Base-by-base conservation (phyloP, 805 yeast species). In the Wickerhamiella australiensis region DNA sequence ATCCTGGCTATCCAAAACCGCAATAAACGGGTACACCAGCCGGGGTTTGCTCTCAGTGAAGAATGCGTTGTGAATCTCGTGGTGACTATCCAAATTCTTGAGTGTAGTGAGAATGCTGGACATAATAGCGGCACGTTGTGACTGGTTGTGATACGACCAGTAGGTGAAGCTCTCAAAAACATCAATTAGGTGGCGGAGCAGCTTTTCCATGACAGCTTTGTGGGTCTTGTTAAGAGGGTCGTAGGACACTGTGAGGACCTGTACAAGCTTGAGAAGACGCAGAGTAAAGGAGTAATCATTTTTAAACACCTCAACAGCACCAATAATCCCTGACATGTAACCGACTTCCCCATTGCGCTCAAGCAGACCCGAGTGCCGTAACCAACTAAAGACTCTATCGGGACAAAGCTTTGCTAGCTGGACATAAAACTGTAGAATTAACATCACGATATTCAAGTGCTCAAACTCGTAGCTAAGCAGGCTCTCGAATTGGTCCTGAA, bases 311-410 rank as follows among this genome's bases (percentile, higher is more conserved):
- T 87, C 96, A 20, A 78, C 74, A 4, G 86, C 72, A 1, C 88
- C 87, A 44, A 85, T 68, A 1, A 85, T 71, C 0, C 73, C 71
- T 1, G 76, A 64, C 0, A 79, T 77, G 43, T 77, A 65, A 0
- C 92, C 88, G 40, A 83, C 85, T 54, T 76, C 77, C 1, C 78
- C 78, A 50, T 75, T 71, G 45, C 72, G 71, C 12, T 81, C 79
- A 1, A 86, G 67, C 25, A 87, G 66, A 17, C 77, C 73, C 0
- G 94, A 81, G 46, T 78, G 77, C 20, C 77, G 73, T 12, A 90
- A 63, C 58, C 81, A 81, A 0, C 86, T 74, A 95, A 96, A 88
- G 2, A 87, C 82, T 50, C 85, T 70, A 52, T 74, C 72, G 0
- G 94, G 77, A 36, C 71, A 74, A 5, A 76, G 65, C 43, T 67